Evolutionary conservation across 2,329 filamentous ascomycete species (phyloP), one percentile per base, ranked within the genome.

Genomic region (Cadophora gregata): DNA sequence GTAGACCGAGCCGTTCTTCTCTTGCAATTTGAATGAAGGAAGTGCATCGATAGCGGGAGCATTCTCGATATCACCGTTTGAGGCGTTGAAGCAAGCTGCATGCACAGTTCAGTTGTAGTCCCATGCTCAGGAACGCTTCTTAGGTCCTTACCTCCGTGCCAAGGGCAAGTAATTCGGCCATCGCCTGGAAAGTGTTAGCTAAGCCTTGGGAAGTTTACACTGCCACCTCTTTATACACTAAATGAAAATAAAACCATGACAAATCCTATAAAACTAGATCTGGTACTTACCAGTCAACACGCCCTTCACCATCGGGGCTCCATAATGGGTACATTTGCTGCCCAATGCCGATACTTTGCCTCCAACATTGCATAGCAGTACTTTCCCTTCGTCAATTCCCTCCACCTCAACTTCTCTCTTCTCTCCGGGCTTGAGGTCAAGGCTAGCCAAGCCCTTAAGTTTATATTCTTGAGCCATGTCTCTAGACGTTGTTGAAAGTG

Each of bases 371-470:
- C 96, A 84, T 4, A 99, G 85, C 5, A 99, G 83, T 2, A 99
- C 90, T 79, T 97, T 98, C 69, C 88, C 93, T 45, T 86, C 89
- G 65, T 95, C 89, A 51, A 99, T 84, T 24, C 95, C 96, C 74
- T 98, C 95, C 4, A 99, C 90, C 75, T 97, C 93, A 16, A 88
- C 91, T 79, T 98, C 94, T 70, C 90, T 85, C 83, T 97, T 98
- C 73, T 96, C 90, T 24, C 93, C 90, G 33, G 90, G 88, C 77
- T 90, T 86, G 70, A 98, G 82, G 71, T 90, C 86, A 64, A 97
- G 84, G 73, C 90, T 90, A 56, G 86, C 85, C 68, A 97, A 81
- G 76, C 86, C 91, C 79, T 96, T 96, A 76, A 97, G 86, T 77
- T 87, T 89, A 78, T 85, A 90, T 74, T 88, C 85, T 64, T 85